These are phyloP conservation scores for Borealophlyctis nickersoniae DNA, from an alignment of 192 early-diverging fungal species.

Conservation along the genomic window DNA sequence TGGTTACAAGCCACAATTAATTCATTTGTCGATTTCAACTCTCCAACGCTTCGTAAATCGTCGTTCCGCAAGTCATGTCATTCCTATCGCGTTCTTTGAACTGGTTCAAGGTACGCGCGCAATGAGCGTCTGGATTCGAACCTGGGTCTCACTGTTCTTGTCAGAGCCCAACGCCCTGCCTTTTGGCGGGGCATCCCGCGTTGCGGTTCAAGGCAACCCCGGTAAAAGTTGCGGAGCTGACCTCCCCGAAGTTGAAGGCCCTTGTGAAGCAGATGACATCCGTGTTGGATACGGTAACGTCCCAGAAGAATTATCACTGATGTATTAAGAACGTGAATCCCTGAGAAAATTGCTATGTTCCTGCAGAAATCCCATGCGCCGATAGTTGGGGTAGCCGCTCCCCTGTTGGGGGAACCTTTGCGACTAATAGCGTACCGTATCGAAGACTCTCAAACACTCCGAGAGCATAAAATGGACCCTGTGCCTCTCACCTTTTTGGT, in stretches of 20 bases:
- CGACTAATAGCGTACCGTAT: constrained; percentile 44
- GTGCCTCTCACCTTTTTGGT: constrained; percentile 45
- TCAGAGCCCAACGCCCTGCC: constrained; percentile 4
- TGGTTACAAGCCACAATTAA: no score
- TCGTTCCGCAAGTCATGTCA: no score
- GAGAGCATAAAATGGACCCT: constrained; percentile 21
- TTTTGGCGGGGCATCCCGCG: constrained; percentile 21
- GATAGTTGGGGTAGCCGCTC: constrained; percentile 44
- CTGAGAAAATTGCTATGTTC: no score
- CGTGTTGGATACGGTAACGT: background rate
- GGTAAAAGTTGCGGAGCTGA: constrained; percentile 2
- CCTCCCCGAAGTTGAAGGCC: background rate
- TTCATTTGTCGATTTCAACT: no score
- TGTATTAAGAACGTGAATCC: no score
- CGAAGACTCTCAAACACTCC: constrained; percentile 21
- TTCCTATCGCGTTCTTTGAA: no score
- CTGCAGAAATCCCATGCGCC: no score
- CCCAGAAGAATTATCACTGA: no score
- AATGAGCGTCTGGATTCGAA: no score
- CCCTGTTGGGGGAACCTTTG: constrained; percentile 45
- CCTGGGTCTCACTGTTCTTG: no score
- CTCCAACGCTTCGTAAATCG: no score
- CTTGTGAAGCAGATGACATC: constrained; percentile 6
- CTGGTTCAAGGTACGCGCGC: no score
- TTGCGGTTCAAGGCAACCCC: constrained; percentile 15